Evolutionary conservation across 345 rosid genomes (phyloP), one percentile per base, ranked within the genome.

Genomic region (Eucalyptus albens): DNA sequence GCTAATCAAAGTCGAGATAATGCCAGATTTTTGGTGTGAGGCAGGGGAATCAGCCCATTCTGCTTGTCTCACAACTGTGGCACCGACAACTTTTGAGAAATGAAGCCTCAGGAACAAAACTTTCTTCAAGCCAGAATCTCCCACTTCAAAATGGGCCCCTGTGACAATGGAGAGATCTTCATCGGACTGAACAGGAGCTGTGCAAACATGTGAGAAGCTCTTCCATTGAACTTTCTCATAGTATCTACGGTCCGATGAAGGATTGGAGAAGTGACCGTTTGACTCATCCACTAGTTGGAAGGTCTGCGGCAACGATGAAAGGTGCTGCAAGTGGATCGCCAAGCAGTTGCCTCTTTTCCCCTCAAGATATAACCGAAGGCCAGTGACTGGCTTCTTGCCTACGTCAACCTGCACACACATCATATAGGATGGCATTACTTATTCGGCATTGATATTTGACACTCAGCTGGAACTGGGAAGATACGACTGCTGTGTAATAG

Each of bases 291-390:
- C 89, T 27, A 94, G 91, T 88, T 91, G 95, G 88, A 94, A 94
- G 91, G 91, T 92, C 90, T 92, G 91, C 6, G 95, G 95, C 88
- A 92, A 92, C 16, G 95, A 92, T 9, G 95, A 94, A 51, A 92
- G 95, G 91, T 94, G 95, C 90, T 94, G 95, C 90, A 94, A 88
- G 86, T 94, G 95, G 50, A 94, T 90, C 87, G 95, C 95, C 67
- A 94, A 89, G 89, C 92, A 91, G 50, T 92, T 94, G 91, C 93
- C 91, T 87, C 92, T 91, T 90, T 92, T 94, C 31, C 95, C 95
- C 90, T 94, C 95, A 29, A 94, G 91, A 87, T 92, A 92, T 83
- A 94, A 92, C 86, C 95, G 90, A 86, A 94, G 92, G 62, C 95
- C 95, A 50, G 95, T 94, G 31, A 94, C 94, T 31, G 95, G 95